phyloP scores from a whole-genome alignment of 192 early-diverging fungal genomes.

The Coemansia sp. region DNA sequence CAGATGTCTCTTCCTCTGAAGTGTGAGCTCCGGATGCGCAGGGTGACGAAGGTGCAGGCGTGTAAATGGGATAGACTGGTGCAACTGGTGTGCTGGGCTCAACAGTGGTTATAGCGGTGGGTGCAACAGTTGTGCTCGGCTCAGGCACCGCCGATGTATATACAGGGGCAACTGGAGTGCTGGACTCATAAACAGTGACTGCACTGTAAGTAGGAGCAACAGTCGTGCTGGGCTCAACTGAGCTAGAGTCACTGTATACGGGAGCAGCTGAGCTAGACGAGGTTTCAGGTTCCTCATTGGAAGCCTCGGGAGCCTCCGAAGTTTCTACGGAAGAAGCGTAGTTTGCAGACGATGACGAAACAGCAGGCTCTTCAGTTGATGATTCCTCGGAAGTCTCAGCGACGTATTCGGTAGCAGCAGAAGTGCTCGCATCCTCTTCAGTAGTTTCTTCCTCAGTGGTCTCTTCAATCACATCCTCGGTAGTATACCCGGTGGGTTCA shows the following conservation, averaged over 20 bases:
- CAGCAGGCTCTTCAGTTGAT: no score
- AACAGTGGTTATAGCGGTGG: background rate
- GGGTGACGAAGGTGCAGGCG: no score
- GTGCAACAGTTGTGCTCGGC: background rate
- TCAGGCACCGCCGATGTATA: background rate
- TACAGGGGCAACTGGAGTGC: background rate
- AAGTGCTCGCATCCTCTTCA: background rate
- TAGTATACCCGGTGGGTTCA: slow-evolving; percentile 1
- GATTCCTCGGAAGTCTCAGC: no score
- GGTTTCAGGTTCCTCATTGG: no score
- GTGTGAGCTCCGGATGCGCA: no score
- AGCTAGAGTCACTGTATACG: background rate
- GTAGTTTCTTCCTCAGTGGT: slow-evolving; percentile 4
- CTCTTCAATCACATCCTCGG: slow-evolving; percentile 3
- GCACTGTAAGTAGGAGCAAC: background rate
- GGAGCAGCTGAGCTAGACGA: no score
- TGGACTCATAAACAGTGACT: background rate
- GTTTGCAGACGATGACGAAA: no score
- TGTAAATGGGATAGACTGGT: no score
- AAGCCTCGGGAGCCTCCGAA: background rate
- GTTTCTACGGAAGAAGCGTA: no score
- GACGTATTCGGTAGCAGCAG: background rate
- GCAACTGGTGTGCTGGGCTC: slow-evolving; percentile 1
- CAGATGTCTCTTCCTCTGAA: background rate
- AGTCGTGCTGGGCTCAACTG: background rate